phyloP scores from a whole-genome alignment of 78 protist genomes.

The Cavenderia fasciculata region DNA sequence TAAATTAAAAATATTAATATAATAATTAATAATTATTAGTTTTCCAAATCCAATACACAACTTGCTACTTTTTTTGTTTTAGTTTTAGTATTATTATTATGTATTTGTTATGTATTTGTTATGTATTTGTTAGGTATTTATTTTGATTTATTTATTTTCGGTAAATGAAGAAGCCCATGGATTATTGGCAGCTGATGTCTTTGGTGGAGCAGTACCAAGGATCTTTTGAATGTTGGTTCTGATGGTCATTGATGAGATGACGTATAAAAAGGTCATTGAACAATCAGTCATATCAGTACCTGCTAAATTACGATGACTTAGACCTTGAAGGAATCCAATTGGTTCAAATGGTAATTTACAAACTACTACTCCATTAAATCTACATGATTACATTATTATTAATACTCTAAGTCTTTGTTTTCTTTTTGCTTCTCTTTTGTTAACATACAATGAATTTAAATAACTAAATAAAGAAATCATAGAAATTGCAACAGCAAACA shows the following conservation, averaged over 20 bases:
- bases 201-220: constrained; percentile 76
- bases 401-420: background rate
- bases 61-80: no score
- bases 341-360: constrained; percentile 88
- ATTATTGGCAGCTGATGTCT: no score
- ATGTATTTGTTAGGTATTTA: no score
- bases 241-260: constrained; percentile 78
- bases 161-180: no score
- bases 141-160: no score
- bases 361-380: constrained; percentile 81
- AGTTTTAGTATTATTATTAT: no score
- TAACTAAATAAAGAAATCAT: constrained; percentile 71
- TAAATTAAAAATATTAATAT: no score
- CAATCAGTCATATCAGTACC: constrained; percentile 83
- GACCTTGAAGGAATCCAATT: constrained; percentile 69
- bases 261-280: constrained; percentile 82
- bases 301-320: constrained; percentile 78
- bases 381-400: background rate
- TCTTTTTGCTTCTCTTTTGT: background rate
- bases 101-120: no score
- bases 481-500: constrained; percentile 71
- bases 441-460: constrained; percentile 61
- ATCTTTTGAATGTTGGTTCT: constrained; percentile 77
- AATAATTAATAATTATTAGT: no score
- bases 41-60: no score